Base-by-base conservation (phyloP, 257 asterid species). In the Jacaranda mimosifolia region DNA sequence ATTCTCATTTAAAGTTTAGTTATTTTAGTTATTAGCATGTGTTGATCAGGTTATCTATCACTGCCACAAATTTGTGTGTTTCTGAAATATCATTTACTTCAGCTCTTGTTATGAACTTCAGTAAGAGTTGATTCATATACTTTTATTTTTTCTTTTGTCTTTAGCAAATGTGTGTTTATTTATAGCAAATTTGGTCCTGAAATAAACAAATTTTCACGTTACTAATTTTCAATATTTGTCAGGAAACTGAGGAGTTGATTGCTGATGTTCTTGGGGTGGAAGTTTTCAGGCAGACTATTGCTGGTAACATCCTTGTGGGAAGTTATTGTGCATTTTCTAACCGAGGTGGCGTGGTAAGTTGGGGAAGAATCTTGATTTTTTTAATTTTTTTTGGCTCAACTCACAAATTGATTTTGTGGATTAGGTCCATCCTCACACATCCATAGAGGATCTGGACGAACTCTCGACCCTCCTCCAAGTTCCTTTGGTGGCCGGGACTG, bases 241-340 rank as follows among this genome's bases (percentile, higher is more conserved):
- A 94, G 98, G 98, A 92, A 82, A 94, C 98, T 5, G 98, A 94
- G 86, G 98, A 94, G 81, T 38, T 94, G 88, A 91, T 94, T 72
- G 93, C 95, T 14, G 98, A 94, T 88, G 91, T 88, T 75, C 96
- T 94, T 3, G 98, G 97, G 35, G 98, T 94, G 5, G 98, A 94
- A 83, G 98, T 94, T 72, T 94, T 92, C 81, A 83, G 96, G 70
- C 97, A 92, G 81, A 92, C 96, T 4, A 79, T 94, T 60, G 98
- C 97, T 38, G 97, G 97, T 39, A 92, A 94, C 75, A 89, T 92
- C 64, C 90, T 92, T 17, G 97, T 94, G 40, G 98, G 98, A 49
- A 94, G 94, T 77, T 89, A 72, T 66, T 92, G 97, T 84, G 76
- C 97, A 17, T 79, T 94, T 79, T 83, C 97, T 60, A 94, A 94